Evolutionary conservation across 2,329 filamentous ascomycete genomes (phyloP).

Genomic region (Cryoendolithus antarcticus): DNA sequence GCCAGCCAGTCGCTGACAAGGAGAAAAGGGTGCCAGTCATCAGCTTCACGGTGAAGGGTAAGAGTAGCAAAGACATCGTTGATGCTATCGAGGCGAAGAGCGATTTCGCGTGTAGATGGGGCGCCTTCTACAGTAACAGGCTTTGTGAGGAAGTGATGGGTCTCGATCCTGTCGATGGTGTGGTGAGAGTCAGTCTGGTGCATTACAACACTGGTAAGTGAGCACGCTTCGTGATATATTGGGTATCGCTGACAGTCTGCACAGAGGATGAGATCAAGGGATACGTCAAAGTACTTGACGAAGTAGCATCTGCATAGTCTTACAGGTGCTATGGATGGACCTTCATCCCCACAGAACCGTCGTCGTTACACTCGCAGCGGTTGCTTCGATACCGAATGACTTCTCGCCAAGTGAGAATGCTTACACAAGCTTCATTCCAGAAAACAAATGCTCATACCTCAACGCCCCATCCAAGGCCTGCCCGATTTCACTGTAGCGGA

Average conservation of each 20-base stretch:
- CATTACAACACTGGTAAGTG: constrained; percentile 58
- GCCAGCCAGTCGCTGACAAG: constrained; percentile 38
- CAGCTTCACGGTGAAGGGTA: constrained; percentile 51
- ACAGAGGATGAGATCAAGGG: constrained; percentile 44
- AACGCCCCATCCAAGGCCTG: no score
- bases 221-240: not conserved
- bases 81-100: constrained; percentile 48
- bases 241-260: constrained; percentile 1
- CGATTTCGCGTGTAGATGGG: constrained; percentile 52
- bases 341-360: no score
- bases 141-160: constrained; percentile 47
- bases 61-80: constrained; percentile 46
- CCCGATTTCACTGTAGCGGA: no score
- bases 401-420: no score
- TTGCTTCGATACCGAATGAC: no score
- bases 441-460: no score
- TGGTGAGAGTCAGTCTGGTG: constrained; percentile 58
- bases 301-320: constrained; percentile 21
- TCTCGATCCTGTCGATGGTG: constrained; percentile 44
- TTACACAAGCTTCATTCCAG: no score
- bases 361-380: no score
- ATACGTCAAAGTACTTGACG: constrained; percentile 42
- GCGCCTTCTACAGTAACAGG: constrained; percentile 56
- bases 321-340: not conserved
- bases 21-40: constrained; percentile 49